A percentile compares a stretch with the other conserved stretches of the same genome.
phyloP scores from a whole-genome alignment of 2,329 filamentous ascomycete species.

The Aureobasidium musti region DNA sequence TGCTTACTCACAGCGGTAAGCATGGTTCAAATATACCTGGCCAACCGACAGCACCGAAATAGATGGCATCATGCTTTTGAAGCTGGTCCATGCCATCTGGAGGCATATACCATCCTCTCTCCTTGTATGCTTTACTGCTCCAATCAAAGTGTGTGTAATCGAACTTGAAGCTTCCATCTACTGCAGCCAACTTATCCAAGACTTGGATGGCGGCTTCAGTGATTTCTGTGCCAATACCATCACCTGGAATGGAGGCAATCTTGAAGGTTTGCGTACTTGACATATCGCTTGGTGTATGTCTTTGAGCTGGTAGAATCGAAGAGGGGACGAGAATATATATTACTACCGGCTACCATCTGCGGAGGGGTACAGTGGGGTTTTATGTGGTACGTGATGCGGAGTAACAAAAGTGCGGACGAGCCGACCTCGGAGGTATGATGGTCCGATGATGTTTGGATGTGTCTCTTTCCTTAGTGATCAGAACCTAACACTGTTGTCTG shows the following conservation, averaged over 20 bases:
- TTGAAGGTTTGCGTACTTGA: slow-evolving; percentile 43
- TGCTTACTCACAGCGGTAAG: not conserved
- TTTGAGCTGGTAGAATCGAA: not conserved
- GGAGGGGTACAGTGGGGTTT: slow-evolving; percentile 21
- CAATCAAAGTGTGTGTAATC: slow-evolving; percentile 57
- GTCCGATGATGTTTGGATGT: not conserved
- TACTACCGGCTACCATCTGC: slow-evolving; percentile 1
- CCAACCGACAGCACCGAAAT: slow-evolving; percentile 63
- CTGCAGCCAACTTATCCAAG: slow-evolving; percentile 49
- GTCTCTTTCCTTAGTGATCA: not conserved
- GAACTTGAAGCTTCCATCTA: slow-evolving; percentile 51
- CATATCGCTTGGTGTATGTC: not conserved
- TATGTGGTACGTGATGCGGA: slow-evolving; percentile 6
- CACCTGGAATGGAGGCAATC: slow-evolving; percentile 63
- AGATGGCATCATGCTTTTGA: slow-evolving; percentile 56
- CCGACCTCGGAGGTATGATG: slow-evolving; percentile 10
- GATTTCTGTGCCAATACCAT: slow-evolving; percentile 66
- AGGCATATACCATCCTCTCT: slow-evolving; percentile 57
- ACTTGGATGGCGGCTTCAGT: slow-evolving; percentile 57
- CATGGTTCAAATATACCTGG: slow-evolving; percentile 46
- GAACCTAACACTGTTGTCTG: not conserved
- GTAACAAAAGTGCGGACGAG: slow-evolving; percentile 15
- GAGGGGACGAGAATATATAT: not conserved
- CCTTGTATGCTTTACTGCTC: slow-evolving; percentile 52
- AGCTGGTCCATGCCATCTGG: slow-evolving; percentile 54